A percentile compares a stretch with the other conserved stretches of the same genome.
Conservation (phyloP, 1,139 yeast genomes). For the Debaryomyces fabryi region DNA sequence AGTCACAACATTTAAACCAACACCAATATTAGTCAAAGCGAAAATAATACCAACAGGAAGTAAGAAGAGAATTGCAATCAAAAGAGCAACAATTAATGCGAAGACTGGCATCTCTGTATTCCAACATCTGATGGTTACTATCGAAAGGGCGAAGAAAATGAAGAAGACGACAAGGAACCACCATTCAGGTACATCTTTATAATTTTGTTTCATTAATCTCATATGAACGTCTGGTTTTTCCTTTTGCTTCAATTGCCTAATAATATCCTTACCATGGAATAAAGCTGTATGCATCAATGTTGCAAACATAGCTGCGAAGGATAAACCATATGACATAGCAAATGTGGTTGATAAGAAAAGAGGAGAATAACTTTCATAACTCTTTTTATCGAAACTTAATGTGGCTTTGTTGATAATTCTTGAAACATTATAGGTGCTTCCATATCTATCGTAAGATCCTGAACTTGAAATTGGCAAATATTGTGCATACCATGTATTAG, state of each 20-base stretch:
- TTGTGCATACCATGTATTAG: constrained; percentile 47
- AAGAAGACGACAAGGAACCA: constrained; percentile 52
- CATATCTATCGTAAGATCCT: constrained; percentile 43
- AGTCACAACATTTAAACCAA: constrained; percentile 60
- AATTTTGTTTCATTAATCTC: constrained; percentile 48
- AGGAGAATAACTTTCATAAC: constrained; percentile 52
- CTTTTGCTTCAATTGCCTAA: constrained; percentile 39
- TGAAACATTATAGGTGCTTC: constrained; percentile 40
- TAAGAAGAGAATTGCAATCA: constrained; percentile 53
- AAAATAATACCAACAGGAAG: constrained; percentile 53
- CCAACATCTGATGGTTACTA: constrained; percentile 47
- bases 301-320: constrained; percentile 57
- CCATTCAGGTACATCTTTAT: constrained; percentile 66
- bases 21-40: constrained; percentile 54
- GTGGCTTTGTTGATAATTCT: constrained; percentile 41
- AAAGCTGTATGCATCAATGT: constrained; percentile 45
- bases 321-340: constrained; percentile 49
- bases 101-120: constrained; percentile 53
- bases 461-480: constrained; percentile 47
- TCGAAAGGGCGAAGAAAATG: constrained; percentile 48
- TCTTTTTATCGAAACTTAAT: constrained; percentile 40
- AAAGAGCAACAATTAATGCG: constrained; percentile 58
- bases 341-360: constrained; percentile 40
- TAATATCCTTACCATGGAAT: constrained; percentile 56
- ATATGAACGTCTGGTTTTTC: constrained; percentile 29